Base-by-base conservation (phyloP, 305 asterid species). In the Ilex paraguariensis region DNA sequence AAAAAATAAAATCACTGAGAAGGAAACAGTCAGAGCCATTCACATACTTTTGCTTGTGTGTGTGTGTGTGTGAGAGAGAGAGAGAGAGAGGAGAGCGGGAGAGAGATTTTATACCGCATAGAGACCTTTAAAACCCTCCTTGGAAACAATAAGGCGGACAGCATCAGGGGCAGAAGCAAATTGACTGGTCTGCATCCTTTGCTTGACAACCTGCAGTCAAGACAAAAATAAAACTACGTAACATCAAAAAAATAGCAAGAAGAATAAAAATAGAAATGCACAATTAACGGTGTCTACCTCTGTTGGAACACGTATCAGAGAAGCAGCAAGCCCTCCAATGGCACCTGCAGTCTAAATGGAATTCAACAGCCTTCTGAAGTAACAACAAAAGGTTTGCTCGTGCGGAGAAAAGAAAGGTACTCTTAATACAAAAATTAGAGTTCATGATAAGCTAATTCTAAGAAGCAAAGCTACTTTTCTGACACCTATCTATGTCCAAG, bases 271-370 rank as follows among this genome's bases (percentile, higher is more conserved):
- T 40, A 62, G 63, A 52, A 31, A 40, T 45, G 17, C 54, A 48
- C 17, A 59, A 50, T 63, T 56, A 56, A 51, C 42, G 36, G 48
- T 60, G 60, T 31, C 12, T 68, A 87, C 98, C 97, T 92, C 97
- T 0, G 98, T 92, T 48, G 98, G 98, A 64, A 92, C 98, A 57
- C 98, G 97, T 74, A 92, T 75, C 59, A 79, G 85, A 72, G 98
- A 92, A 72, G 98, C 95, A 53, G 97, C 97, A 70, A 92, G 14
- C 67, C 98, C 98, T 79, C 98, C 98, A 72, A 89, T 77, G 56
- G 90, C 95, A 75, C 98, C 98, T 67, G 97, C 93, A 69, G 91
- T 82, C 98, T 92, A 72, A 70, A 77, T 16, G 59, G 46, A 63
- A 67, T 64, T 63, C 63, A 59, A 67, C 60, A 44, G 54, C 42